Evolutionary conservation across 129 eudicot genomes (phyloP), one percentile per base, ranked within the genome.

Genomic region (Erigeron canadensis): DNA sequence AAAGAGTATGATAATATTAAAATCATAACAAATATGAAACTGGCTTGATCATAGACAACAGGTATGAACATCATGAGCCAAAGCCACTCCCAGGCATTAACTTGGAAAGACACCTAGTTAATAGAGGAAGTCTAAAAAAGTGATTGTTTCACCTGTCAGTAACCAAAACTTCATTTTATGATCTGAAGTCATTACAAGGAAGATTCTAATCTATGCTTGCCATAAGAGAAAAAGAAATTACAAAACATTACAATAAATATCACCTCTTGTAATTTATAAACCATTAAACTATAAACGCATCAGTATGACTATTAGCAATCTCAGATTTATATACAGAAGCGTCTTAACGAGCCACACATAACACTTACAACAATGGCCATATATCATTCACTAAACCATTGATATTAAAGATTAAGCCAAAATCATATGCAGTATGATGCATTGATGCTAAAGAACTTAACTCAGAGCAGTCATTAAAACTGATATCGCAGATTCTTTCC

Each of bases 281-380:
- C 10, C 56, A 16, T 66, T 12, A 19, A 46, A 45, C 10, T 66
- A 66, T 44, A 57, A n/a, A 22, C 45, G n/a, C n/a, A n/a, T n/a
- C n/a, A n/a, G n/a, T n/a, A n/a, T n/a, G n/a, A n/a, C n/a, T n/a
- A n/a, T n/a, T n/a, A n/a, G 21, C 37, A 7, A 54, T 54, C 4
- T 54, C 12, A 8, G 53, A 10, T 46, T 11, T 1, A 4, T 1
- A 47, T 5, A 47, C 5, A 47, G 15, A n/a, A 3, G 54, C 54
- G 53, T 50, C 56, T 67, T 53, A 53, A 63, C 40, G 40, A 41
- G 51, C 46, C 70, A 63, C 62, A 51, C 62, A 22, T 46, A 47
- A n/a, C 12, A 47, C 15, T 28, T 54, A 54, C 16, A 54, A 5
- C 57, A 75, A 7, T 8, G 38, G 3, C 34, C 43, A 44, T 5